Percentiles rank a stretch among this genome's conserved stretches.
These are phyloP conservation scores for Cotoneaster glaucophyllus DNA, from an alignment of 306 rosid genomes.

Conservation along the genomic window DNA sequence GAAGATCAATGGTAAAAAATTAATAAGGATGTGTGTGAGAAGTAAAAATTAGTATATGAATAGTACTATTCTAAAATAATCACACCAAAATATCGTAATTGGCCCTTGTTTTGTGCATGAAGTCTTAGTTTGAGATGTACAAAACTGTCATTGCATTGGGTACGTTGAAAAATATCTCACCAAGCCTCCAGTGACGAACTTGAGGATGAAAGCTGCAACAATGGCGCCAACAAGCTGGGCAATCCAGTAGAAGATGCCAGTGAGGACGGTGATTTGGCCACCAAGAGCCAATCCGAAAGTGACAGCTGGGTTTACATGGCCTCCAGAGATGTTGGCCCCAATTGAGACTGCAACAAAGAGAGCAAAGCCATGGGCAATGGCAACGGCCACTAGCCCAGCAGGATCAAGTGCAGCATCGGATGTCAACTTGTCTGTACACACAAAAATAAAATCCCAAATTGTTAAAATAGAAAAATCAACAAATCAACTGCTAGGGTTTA, in stretches of 20 bases:
- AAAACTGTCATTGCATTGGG: not conserved
- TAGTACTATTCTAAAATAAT: not conserved
- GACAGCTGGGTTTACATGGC: conserved; percentile 94
- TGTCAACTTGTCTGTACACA: conserved; percentile 59
- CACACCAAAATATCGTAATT: not conserved
- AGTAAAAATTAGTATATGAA: no score
- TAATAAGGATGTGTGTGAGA: no score
- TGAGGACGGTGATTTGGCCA: conserved; percentile 78
- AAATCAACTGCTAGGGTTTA: not conserved
- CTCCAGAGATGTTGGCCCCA: conserved; percentile 88
- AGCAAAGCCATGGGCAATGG: conserved; percentile 82
- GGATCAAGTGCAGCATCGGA: conserved; percentile 79
- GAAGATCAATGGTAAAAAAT: no score
- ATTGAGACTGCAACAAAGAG: conserved; percentile 80
- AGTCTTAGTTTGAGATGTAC: not conserved
- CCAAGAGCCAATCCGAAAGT: conserved; percentile 92
- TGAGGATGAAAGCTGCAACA: conserved; percentile 71
- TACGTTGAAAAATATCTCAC: conserved; percentile 23
- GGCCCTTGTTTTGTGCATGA: not conserved
- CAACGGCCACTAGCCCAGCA: conserved; percentile 65
- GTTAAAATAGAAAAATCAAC: not conserved
- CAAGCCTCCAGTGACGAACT: conserved; percentile 70
- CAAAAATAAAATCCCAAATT: not conserved
- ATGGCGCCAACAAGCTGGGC: conserved; percentile 88
- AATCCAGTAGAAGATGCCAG: conserved; percentile 79